Conservation (phyloP, 2,329 filamentous ascomycete genomes). For the Fusarium continuum region DNA sequence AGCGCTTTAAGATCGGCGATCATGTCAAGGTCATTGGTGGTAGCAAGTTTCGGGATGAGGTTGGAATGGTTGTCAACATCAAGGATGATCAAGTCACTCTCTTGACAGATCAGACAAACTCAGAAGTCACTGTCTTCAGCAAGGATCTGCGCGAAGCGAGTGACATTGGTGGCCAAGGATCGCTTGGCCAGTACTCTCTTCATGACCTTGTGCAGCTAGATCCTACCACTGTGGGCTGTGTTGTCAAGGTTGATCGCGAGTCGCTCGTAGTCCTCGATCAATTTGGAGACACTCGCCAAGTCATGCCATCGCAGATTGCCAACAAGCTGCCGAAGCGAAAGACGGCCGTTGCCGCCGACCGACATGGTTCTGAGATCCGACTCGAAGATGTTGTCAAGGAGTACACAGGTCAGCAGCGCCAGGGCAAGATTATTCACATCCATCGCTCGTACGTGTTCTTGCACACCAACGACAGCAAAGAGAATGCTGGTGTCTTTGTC, state of each 20-base stretch:
- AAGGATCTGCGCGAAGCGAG: conserved; percentile 94
- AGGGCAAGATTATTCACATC: conserved; percentile 92
- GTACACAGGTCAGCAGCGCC: conserved; percentile 82
- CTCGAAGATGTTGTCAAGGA: conserved; percentile 93
- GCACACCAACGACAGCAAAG: conserved; percentile 82
- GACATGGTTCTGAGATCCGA: conserved; percentile 91
- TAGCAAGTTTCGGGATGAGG: conserved; percentile 92
- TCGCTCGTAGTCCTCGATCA: conserved; percentile 91
- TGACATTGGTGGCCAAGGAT: conserved; percentile 86
- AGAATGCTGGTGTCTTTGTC: conserved; percentile 92
- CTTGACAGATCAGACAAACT: conserved; percentile 89
- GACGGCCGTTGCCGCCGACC: conserved; percentile 88
- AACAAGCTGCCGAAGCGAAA: conserved; percentile 87
- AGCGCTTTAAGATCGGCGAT: conserved; percentile 91
- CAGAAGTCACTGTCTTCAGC: conserved; percentile 96
- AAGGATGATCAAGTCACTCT: conserved; percentile 92
- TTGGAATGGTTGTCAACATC: conserved; percentile 96
- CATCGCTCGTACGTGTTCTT: conserved; percentile 92
- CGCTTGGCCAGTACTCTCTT: conserved; percentile 87
- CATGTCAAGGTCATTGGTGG: conserved; percentile 99
- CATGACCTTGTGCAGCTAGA: conserved; percentile 96
- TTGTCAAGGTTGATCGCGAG: conserved; percentile 95
- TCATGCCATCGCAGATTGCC: conserved; percentile 90
- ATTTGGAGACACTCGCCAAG: conserved; percentile 80
- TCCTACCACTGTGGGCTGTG: conserved; percentile 87